phyloP scores from a whole-genome alignment of 257 asterid genomes.

The Primulina eburnea region DNA sequence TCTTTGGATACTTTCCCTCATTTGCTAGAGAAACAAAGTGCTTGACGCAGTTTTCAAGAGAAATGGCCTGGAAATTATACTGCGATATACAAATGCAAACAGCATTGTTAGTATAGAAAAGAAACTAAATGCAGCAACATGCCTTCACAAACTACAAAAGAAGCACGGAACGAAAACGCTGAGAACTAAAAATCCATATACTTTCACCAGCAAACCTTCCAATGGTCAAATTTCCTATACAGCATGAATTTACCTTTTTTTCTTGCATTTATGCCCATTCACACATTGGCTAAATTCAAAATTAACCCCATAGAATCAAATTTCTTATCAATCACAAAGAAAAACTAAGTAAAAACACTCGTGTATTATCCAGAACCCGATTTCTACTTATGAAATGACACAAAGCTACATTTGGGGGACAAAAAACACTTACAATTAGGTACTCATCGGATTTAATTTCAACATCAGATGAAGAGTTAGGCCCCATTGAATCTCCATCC shows the following conservation, averaged over 20 bases:
- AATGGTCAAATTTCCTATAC: neutral
- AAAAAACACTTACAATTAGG: neutral
- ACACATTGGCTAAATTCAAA: neutral
- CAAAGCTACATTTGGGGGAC: neutral
- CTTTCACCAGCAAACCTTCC: neutral
- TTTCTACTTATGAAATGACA: neutral
- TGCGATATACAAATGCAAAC: conserved; percentile 42
- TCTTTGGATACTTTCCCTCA: conserved; percentile 54
- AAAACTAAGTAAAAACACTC: neutral
- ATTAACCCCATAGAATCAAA: neutral
- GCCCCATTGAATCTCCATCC: neutral
- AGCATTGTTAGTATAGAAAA: neutral
- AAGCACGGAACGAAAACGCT: neutral
- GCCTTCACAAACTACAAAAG: neutral
- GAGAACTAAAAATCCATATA: neutral
- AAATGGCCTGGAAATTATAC: conserved; percentile 36
- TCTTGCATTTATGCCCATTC: neutral
- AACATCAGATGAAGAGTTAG: neutral
- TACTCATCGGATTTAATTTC: neutral
- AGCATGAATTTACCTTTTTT: too few species aligned
- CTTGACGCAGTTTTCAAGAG: conserved; percentile 43
- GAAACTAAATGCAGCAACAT: too few species aligned
- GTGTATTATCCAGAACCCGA: too few species aligned
- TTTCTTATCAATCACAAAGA: neutral
- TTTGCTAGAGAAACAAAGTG: conserved; percentile 49